These are phyloP conservation scores for Arthrobotrys entomopaga DNA, from an alignment of 2,329 filamentous ascomycete genomes.

Conservation along the genomic window DNA sequence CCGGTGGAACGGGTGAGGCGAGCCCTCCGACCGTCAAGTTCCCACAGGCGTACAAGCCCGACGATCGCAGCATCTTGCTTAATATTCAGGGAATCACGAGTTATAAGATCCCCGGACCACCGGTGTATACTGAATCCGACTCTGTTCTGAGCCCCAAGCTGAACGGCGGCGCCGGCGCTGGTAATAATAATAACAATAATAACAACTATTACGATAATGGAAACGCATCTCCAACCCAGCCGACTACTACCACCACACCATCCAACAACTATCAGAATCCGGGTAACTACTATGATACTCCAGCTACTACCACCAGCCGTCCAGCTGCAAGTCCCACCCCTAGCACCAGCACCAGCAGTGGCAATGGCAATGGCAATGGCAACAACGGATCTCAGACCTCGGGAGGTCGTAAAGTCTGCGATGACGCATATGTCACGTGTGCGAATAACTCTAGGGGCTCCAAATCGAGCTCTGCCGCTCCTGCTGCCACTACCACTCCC, in stretches of 20 bases:
- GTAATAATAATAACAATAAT: background rate
- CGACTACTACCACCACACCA: background rate
- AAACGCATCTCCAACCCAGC: slow-evolving; percentile 2
- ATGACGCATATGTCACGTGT: slow-evolving; percentile 28
- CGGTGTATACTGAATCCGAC: slow-evolving; percentile 21
- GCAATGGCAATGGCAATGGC: background rate
- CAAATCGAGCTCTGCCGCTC: background rate
- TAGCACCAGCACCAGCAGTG: background rate
- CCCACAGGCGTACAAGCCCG: slow-evolving; percentile 61
- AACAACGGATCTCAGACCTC: slow-evolving; percentile 2
- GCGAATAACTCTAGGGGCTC: background rate
- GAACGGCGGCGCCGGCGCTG: slow-evolving; percentile 6
- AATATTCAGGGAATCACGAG: slow-evolving; percentile 54
- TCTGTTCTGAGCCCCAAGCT: slow-evolving; percentile 28
- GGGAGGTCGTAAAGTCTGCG: slow-evolving; percentile 20
- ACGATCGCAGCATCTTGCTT: slow-evolving; percentile 59
- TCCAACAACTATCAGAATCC: background rate
- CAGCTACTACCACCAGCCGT: background rate
- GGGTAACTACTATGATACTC: background rate
- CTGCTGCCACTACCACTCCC: background rate
- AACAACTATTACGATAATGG: background rate
- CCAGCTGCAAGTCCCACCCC: background rate
- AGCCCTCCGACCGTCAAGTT: slow-evolving; percentile 59
- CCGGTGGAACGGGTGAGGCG: slow-evolving; percentile 61
- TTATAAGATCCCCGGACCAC: slow-evolving; percentile 56